Percentiles rank a stretch among this genome's conserved stretches.
Evolutionary conservation across 768 basidiomycete genomes (phyloP).

Genomic region (Amanita muscaria): DNA sequence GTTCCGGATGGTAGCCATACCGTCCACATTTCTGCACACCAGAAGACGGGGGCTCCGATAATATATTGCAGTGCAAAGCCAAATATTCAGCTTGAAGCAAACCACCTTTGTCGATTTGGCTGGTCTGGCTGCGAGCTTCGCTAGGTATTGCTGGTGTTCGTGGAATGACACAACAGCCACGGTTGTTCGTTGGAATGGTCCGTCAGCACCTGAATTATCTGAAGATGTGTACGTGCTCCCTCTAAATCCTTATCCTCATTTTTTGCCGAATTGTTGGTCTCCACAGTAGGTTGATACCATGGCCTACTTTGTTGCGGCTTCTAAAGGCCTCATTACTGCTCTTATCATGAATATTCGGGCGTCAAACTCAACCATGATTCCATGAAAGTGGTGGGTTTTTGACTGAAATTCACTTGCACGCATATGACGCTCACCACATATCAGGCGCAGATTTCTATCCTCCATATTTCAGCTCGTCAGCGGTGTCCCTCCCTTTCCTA

Average conservation of each 20-base stretch:
- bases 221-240: conserved; percentile 3
- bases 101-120: conserved; percentile 89
- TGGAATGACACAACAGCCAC: conserved; percentile 93
- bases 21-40: too few species aligned
- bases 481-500: too few species aligned
- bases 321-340: conserved; percentile 75
- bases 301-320: conserved; percentile 9
- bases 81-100: too few species aligned
- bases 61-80: too few species aligned
- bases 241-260: conserved; percentile 93
- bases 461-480: too few species aligned
- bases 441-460: too few species aligned
- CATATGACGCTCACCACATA: neutral
- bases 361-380: too few species aligned
- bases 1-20: too few species aligned
- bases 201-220: conserved; percentile 14
- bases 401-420: neutral
- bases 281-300: conserved; percentile 44
- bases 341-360: conserved; percentile 90
- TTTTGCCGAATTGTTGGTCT: conserved; percentile 91
- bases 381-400: conserved; percentile 23
- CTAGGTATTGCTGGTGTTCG: conserved; percentile 98
- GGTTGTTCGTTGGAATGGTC: conserved; percentile 92
- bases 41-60: too few species aligned
- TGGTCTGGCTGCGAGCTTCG: conserved; percentile 94